Base-by-base conservation (phyloP, 148 eudicot species). In the Camellia sinensis region DNA sequence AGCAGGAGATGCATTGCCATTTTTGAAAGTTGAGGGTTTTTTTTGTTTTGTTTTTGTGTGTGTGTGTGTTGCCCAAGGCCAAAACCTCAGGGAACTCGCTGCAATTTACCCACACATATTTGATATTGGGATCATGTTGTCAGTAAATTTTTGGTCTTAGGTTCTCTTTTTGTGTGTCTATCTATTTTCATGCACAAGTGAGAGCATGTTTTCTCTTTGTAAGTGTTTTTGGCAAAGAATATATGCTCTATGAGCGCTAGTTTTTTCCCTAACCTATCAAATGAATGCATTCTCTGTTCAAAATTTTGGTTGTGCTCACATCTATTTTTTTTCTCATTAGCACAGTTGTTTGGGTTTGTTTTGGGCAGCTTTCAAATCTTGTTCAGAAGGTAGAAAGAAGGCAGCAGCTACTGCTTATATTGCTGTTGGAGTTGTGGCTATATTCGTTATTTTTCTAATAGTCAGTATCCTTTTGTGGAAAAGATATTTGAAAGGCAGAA, bases 391-490 rank as follows among this genome's bases (percentile, higher is more conserved):
- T 12, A 78, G 75, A 68, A 82, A 82, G 83, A 87, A 75, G 82
- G 75, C 29, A 80, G 11, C 29, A 29, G 19, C 56, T 63, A 71
- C 81, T 69, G 72, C 82, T 62, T 83, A 78, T 75, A 50, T 83
- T 73, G 73, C 50, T 71, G 73, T 73, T 74, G 80, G 82, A 78
- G 73, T 80, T 80, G 68, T 80, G 70, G 71, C 82, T 13, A 65
- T 50, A 13, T 84, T 70, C 77, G 29, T 80, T 56, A 57, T 76
- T 74, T 67, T 78, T 50, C 48, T 78, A n/a, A 41, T 79, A 65
- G 48, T 75, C 22, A 50, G 62, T 76, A 21, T 85, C 41, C 80
- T 87, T 80, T 87, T 84, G 85, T 82, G 87, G 89, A 87, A 80
- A 83, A 43, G 68, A 14, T 78, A 65, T 70, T 69, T 80, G 14